A percentile compares a stretch with the other conserved stretches of the same genome.
Conservation (phyloP, 2,329 filamentous ascomycete genomes). For the Grosmannia serpens region DNA sequence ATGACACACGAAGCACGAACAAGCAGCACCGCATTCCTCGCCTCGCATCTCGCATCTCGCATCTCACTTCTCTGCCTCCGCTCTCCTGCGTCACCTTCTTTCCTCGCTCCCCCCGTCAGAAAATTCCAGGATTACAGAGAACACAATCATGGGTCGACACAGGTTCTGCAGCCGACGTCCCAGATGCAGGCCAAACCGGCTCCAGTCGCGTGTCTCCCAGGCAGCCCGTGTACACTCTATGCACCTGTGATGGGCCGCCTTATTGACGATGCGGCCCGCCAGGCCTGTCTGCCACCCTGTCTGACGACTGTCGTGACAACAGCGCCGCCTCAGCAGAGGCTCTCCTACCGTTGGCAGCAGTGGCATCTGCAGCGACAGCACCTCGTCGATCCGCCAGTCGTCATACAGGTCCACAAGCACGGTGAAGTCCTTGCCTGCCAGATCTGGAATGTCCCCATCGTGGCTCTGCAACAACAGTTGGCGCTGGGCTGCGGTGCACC, state of each 20-base stretch:
- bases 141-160: conserved; percentile 9
- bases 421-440: conserved; percentile 9
- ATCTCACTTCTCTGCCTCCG: not conserved
- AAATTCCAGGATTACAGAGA: conserved; percentile 9
- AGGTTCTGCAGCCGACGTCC: conserved; percentile 2
- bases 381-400: conserved; percentile 12
- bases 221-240: conserved; percentile 5
- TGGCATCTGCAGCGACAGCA: conserved; percentile 6
- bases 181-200: conserved; percentile 2
- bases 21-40: not conserved
- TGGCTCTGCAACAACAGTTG: not conserved
- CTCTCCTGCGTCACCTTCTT: not conserved
- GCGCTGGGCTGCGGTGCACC: not conserved
- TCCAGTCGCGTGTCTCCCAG: conserved; percentile 7
- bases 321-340: not conserved
- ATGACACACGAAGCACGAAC: not conserved
- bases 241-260: conserved; percentile 10
- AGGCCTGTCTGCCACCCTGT: not conserved
- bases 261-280: conserved; percentile 3
- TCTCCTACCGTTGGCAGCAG: not conserved
- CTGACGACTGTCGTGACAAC: not conserved
- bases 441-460: not conserved
- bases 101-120: not conserved
- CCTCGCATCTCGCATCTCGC: not conserved
- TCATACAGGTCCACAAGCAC: conserved; percentile 11